Conservation (phyloP, 106 monocot species). For the Dioscorea dumetorum region DNA sequence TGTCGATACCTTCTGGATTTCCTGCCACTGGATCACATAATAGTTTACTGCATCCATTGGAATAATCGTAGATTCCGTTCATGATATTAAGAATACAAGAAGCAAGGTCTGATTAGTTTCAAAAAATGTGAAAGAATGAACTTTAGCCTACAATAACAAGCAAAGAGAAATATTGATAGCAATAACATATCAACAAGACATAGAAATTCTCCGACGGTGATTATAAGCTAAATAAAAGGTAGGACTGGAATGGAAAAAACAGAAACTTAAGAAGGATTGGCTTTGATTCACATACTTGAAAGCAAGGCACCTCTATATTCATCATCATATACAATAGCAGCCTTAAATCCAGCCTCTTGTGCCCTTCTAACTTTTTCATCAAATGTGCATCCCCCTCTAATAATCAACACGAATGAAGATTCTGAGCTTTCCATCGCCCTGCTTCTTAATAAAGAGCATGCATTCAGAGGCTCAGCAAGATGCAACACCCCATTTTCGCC, state of each 20-base stretch:
- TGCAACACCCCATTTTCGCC: slow-evolving; percentile 37
- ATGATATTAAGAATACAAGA: not conserved
- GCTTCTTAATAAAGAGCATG: slow-evolving; percentile 33
- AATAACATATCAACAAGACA: not conserved
- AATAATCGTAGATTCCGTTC: not conserved
- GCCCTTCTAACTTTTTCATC: slow-evolving; percentile 57
- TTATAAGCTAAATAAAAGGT: not conserved
- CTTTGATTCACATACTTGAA: slow-evolving; percentile 27
- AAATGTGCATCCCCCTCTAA: slow-evolving; percentile 60
- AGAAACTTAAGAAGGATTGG: too few relatives aligned
- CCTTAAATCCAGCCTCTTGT: slow-evolving; percentile 58
- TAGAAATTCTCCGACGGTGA: not conserved
- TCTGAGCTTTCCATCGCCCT: slow-evolving; percentile 10
- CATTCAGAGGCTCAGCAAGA: slow-evolving; percentile 45
- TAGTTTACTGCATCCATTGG: not conserved
- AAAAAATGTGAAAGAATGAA: not conserved
- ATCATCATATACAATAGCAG: slow-evolving; percentile 44
- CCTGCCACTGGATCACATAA: slow-evolving; percentile 69
- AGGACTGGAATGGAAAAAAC: too few relatives aligned
- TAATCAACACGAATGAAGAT: slow-evolving; percentile 34
- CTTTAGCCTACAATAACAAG: not conserved
- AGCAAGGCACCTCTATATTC: slow-evolving; percentile 29
- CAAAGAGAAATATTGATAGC: not conserved
- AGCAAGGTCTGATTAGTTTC: not conserved
- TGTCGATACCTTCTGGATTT: slow-evolving; percentile 47